phyloP scores from a whole-genome alignment of 2,329 filamentous ascomycete species.

The Teratosphaeria pseudoeucalypti region DNA sequence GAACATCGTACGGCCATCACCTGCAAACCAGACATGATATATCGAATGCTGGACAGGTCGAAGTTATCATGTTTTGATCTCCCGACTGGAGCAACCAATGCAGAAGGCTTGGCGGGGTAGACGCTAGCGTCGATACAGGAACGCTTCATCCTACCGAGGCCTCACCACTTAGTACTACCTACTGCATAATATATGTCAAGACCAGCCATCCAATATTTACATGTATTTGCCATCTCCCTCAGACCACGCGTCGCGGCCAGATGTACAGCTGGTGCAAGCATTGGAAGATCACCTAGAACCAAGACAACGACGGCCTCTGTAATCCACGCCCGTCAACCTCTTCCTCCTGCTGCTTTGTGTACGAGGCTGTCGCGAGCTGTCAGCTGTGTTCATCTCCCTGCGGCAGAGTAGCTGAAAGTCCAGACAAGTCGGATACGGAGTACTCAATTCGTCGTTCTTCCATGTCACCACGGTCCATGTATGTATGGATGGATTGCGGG shows the following conservation, averaged over 20 bases:
- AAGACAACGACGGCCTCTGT: not conserved
- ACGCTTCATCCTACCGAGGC: not conserved
- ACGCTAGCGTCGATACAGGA: not conserved
- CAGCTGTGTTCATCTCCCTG: no score
- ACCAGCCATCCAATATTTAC: not conserved
- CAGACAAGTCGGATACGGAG: no score
- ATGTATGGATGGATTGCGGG: not conserved
- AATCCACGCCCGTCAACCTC: no score
- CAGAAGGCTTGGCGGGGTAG: not conserved
- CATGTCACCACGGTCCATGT: no score
- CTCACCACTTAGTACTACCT: not conserved
- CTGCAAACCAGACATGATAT: not conserved
- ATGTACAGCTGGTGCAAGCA: not conserved
- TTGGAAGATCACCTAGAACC: not conserved
- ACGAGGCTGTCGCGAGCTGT: no score
- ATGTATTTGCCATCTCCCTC: no score
- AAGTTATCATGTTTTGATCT: not conserved
- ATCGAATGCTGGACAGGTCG: not conserved
- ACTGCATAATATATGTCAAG: not conserved
- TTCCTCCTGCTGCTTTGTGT: no score
- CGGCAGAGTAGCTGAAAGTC: no score
- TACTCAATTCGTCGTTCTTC: no score
- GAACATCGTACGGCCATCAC: not conserved
- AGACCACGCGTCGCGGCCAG: not conserved
- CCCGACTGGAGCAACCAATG: not conserved